These are phyloP conservation scores for Phytopythium litorale DNA, from an alignment of 352 stramenopile species.

Conservation along the genomic window DNA sequence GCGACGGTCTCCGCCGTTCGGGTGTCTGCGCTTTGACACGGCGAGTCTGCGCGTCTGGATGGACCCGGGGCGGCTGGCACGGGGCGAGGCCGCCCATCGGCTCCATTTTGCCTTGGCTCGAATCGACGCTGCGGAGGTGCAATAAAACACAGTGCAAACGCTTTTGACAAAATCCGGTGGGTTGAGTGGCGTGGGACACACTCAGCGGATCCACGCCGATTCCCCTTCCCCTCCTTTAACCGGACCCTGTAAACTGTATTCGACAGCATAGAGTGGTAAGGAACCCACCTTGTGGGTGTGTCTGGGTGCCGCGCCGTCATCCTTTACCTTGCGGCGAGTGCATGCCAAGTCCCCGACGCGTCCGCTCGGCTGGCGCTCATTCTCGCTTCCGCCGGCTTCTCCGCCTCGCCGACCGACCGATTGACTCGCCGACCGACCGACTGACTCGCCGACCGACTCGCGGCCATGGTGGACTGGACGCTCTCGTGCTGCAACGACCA, in stretches of 20 bases:
- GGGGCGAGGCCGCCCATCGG: neutral
- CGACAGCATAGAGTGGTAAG: neutral
- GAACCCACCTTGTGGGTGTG: neutral
- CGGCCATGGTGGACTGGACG: conserved; percentile 41
- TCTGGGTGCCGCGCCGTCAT: neutral
- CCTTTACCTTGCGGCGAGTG: neutral
- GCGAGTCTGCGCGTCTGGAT: conserved; percentile 36
- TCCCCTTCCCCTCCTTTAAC: neutral
- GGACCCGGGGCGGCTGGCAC: conserved; percentile 12
- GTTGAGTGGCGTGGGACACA: no score
- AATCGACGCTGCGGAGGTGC: neutral
- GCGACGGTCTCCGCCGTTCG: conserved; percentile 20
- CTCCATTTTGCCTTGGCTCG: conserved; percentile 9
- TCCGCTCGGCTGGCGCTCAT: neutral
- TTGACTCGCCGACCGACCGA: no score
- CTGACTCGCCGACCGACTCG: neutral
- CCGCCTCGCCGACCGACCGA: no score
- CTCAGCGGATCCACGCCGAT: neutral
- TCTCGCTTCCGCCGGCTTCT: neutral
- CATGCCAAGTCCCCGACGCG: neutral
- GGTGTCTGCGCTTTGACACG: conserved; percentile 21
- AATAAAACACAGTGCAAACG: no score
- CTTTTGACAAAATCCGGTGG: no score
- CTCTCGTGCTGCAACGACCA: conserved; percentile 88
- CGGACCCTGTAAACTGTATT: neutral